phyloP scores from a whole-genome alignment of 2,329 filamentous ascomycete species.

The Penicillium sp. region DNA sequence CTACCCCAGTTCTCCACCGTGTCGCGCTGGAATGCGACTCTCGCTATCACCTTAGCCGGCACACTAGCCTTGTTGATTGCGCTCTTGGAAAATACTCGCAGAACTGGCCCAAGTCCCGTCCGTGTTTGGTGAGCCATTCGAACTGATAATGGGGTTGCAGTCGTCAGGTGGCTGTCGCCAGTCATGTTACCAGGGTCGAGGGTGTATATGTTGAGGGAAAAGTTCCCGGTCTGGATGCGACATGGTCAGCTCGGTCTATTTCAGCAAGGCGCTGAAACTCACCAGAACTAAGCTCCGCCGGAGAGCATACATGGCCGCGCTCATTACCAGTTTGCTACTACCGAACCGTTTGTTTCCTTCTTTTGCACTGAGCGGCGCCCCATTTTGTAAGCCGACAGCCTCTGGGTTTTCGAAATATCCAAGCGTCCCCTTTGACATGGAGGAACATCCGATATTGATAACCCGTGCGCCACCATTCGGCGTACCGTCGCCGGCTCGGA shows the following conservation, averaged over 20 bases:
- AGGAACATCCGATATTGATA: conserved; percentile 43
- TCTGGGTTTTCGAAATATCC: conserved; percentile 38
- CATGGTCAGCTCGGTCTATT: conserved; percentile 14
- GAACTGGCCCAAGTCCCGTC: conserved; percentile 37
- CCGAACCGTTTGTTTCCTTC: conserved; percentile 38
- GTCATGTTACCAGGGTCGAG: conserved; percentile 40
- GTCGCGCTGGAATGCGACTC: conserved; percentile 39
- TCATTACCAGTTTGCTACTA: conserved; percentile 43
- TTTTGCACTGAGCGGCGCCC: conserved; percentile 33
- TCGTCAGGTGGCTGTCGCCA: conserved; percentile 32
- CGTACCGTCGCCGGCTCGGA: conserved; percentile 39
- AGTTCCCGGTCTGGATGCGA: conserved; percentile 34
- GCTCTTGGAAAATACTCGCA: conserved; percentile 42
- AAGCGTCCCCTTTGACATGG: conserved; percentile 36
- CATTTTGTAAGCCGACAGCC: conserved; percentile 24
- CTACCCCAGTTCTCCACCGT: conserved; percentile 35
- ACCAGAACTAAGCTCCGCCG: conserved; percentile 41
- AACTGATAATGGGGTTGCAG: conserved; percentile 34
- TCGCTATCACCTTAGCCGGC: conserved; percentile 41
- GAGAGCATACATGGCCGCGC: conserved; percentile 42
- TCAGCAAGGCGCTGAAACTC: conserved; percentile 22
- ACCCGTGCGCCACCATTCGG: conserved; percentile 39
- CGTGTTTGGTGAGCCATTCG: conserved; percentile 38
- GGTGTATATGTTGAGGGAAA: conserved; percentile 43
- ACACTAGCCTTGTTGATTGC: conserved; percentile 41